Base-by-base conservation (phyloP, 1,284 basidiomycete species). In the Cystobasidium slooffiae region DNA sequence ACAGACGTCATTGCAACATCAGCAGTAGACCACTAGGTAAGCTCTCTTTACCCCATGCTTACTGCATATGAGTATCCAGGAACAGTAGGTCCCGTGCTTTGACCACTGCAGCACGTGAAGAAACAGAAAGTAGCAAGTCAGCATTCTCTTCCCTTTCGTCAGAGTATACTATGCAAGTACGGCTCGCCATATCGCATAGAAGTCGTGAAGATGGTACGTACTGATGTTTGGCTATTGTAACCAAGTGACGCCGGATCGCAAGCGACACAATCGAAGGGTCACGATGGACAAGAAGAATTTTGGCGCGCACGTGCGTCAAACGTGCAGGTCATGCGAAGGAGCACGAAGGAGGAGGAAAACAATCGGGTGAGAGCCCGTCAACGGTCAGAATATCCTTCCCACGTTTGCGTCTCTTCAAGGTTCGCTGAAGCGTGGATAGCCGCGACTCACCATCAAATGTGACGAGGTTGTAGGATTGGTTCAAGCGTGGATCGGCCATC, bases 381-480 rank as follows among this genome's bases (percentile, higher is more conserved):
- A 31, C 31, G 31, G 31, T 31, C 31, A 31, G 31, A 31, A 31
- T 31, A 31, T 31, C 31, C 31, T n/a, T n/a, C n/a, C n/a, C n/a
- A n/a, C n/a, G n/a, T n/a, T n/a, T n/a, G n/a, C n/a, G n/a, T n/a
- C n/a, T n/a, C n/a, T n/a, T n/a, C n/a, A n/a, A n/a, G n/a, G n/a
- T n/a, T n/a, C n/a, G n/a, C n/a, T n/a, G n/a, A n/a, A n/a, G n/a
- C n/a, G n/a, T 31, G 31, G 5, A 31, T 31, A 31, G 31, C 31
- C 31, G 31, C 31, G 39, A 73, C 63, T 66, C 62, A 43, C 52
- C 44, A 53, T 73, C 70, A 37, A 73, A 73, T 16, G 63, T 65
- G 31, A 73, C 62, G 63, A 73, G 52, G 53, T 73, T 73, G 46
- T 73, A 73, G 37, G 44, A 6, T 16, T 65, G 56, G 43, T 73